Evolutionary conservation across 768 basidiomycete species (phyloP).

Genomic region (Sarcomyxa edulis): DNA sequence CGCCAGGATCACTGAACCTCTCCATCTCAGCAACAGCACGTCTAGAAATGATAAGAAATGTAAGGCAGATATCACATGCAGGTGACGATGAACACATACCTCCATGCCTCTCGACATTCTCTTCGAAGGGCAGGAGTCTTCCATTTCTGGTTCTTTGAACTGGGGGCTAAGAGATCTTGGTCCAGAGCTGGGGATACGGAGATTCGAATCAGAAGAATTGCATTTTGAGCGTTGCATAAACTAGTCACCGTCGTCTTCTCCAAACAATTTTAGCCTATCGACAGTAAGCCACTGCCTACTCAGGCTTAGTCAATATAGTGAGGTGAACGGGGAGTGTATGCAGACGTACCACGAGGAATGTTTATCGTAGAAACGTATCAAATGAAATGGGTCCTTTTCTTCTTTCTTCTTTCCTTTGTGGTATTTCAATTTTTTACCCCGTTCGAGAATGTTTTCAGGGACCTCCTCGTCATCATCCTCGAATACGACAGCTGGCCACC

Average conservation of each 20-base stretch:
- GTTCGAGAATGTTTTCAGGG: slow-evolving; percentile 35
- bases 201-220: slow-evolving; percentile 1
- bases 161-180: slow-evolving; percentile 48
- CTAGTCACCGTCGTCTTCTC: slow-evolving; percentile 58
- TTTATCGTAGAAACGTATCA: slow-evolving; percentile 81
- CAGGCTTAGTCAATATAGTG: slow-evolving; percentile 4
- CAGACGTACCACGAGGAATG: slow-evolving; percentile 51
- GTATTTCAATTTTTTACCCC: slow-evolving; percentile 13
- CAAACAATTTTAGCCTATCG: slow-evolving; percentile 57
- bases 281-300: slow-evolving; percentile 58
- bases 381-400: slow-evolving; percentile 41
- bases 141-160: slow-evolving; percentile 54
- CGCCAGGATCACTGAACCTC: slow-evolving; percentile 14
- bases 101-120: slow-evolving; percentile 57
- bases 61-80: neutral
- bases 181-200: slow-evolving; percentile 51
- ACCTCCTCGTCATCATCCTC: slow-evolving; percentile 54
- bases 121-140: slow-evolving; percentile 44
- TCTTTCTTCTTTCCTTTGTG: slow-evolving; percentile 26
- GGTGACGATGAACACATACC: slow-evolving; percentile 33
- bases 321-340: neutral
- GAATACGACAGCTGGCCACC: slow-evolving; percentile 83
- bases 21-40: slow-evolving; percentile 45
- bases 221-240: too few relatives aligned
- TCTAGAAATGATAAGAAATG: slow-evolving; percentile 17